Base-by-base conservation (phyloP, 2,329 filamentous ascomycete genomes). In the Cladosporium austrohemisphaericum region DNA sequence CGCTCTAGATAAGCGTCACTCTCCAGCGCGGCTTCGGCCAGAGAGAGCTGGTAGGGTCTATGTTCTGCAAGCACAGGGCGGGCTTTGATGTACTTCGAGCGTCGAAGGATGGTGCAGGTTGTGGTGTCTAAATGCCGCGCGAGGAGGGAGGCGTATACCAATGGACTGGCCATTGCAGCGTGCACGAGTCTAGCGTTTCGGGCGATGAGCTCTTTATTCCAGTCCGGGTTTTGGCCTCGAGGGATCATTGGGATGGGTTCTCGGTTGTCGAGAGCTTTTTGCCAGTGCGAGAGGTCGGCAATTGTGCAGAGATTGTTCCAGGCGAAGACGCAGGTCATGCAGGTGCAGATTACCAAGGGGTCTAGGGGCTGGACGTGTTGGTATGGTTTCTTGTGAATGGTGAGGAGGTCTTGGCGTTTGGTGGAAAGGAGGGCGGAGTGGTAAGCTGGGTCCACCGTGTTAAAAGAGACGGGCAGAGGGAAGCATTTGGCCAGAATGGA, bases 251-350 rank as follows among this genome's bases (percentile, higher is more conserved):
- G 76, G 1, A 83, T 74, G 0, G 78, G 77, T 13, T 74, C 68
- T 1, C 76, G 72, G 0, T 59, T 55, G 50, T 82, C 74, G 6
- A 82, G 69, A 35, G 76, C 59, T 1, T 57, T 36, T 57, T 81
- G 79, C 75, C 78, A 83, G 57, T 77, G 68, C 0, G 76, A 72
- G 56, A 82, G 77, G 56, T 83, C 79, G 9, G 81, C 70, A 10
- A 73, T 65, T 0, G 80, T 57, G 51, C 72, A 72, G 5, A 83
- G 70, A 11, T 76, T 73, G 55, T 78, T 78, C 80, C 79, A 83
- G 2, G 75, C 70, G 29, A 79, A 58, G 35, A 78, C 64, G 57
- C 80, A 83, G 0, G 75, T 77, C 20, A 79, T 62, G 57, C 79
- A 83, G 1, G 76, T 79, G 64, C 80, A 83, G 3, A 79, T 63